Evolutionary conservation across 805 yeast genomes (phyloP), one percentile per base, ranked within the genome.

Genomic region (Saccharomycopsis capsularis): DNA sequence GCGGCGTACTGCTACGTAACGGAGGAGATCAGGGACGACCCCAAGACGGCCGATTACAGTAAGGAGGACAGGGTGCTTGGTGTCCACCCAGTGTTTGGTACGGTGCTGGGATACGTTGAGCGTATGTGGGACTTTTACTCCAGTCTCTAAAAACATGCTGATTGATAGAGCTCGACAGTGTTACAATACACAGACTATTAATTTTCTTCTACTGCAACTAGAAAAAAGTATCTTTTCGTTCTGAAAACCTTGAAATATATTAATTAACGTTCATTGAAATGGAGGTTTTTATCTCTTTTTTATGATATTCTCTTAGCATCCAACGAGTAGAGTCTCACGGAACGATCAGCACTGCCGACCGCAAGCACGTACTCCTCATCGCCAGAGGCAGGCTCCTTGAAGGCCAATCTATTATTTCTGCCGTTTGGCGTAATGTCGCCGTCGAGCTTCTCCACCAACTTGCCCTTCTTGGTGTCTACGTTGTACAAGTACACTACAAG

Each of bases 321-420:
- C 32, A 27, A 27, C 32, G 46, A 36, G 22, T 23, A 43, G 16
- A 44, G 37, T 27, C 70, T 1, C 7, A 44, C 35, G 7, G 93
- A 82, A 39, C 74, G 67, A 60, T 87, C 96, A 38, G 70, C 72
- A 56, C 88, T 78, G 15, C 81, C 83, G 30, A 74, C 79, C 1
- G 82, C 89, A 49, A 85, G 63, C 6, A 67, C 54, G 5, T 70
- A 53, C 18, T 54, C 55, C 5, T 56, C 55, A 2, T 55, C 64
- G 7, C 58, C 59, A 2, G 50, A 46, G 13, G 55, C 16, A 19
- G 3, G 40, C 11, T 24, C 32, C 9, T 35, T 25, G 75, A 89
- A 85, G 39, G 76, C 68, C 36, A 88, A 62, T 56, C 85, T 74
- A 27, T 79, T 64, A 11, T 88, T 69, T 59, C 82, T 73, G 40